Base-by-base conservation (phyloP, 495 filamentous ascomycete species). In the Saxophila tyrrhenica region DNA sequence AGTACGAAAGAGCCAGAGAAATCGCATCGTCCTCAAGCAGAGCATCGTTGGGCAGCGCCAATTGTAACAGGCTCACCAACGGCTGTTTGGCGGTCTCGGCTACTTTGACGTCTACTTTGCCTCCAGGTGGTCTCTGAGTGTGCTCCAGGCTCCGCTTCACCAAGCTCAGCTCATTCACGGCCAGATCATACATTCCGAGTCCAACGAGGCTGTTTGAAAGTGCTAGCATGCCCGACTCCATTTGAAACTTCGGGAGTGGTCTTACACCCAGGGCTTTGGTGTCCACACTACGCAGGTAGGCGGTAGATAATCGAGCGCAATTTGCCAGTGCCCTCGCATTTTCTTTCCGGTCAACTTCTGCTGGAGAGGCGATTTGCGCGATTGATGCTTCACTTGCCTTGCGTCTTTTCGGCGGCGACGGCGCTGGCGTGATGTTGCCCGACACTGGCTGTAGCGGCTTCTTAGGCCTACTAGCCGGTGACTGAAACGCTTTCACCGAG, bases 221-320 rank as follows among this genome's bases (percentile, higher is more conserved):
- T 8, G 84, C 80, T 42, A 86, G 85, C 68, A 88, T 85, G 7
- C 87, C 92, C 54, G 81, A 82, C 63, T 96, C 91, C 2, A 94
- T 71, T 58, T 96, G 89, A 48, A 91, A 70, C 35, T 75, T 77
- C 9, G 82, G 79, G 16, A 79, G 65, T 56, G 75, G 60, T 69
- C 60, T 65, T 59, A 64, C 63, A 44, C 48, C 62, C 25, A 52
- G 51, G 51, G 58, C 77, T 64, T 47, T 70, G 58, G 69, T 62
- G 52, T 86, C 78, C 20, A 85, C 51, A 21, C 74, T 71, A 48
- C 86, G 72, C 42, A 97, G 69, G 47, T 78, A 82, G 2, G 79
- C 73, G 64, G 95, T 84, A 11, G 86, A 83, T 22, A 85, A 64
- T 20, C 85, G 74, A 11, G 84, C 83, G 59, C 92, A 96, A 70